Base-by-base conservation (phyloP, 805 yeast species). In the Teunomyces panamensis region DNA sequence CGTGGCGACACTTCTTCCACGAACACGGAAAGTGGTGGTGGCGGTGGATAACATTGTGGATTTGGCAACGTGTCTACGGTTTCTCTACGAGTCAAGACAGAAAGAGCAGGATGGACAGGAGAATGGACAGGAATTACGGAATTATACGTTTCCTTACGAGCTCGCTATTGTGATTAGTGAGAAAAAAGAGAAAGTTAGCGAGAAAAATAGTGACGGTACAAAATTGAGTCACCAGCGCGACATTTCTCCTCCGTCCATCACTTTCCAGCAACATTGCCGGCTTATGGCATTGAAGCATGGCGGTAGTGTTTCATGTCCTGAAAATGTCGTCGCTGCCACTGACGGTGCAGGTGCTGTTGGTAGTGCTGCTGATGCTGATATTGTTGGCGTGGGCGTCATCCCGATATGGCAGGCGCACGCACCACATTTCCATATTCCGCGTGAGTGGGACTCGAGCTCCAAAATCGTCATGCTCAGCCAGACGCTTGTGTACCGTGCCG, bases 381-480 rank as follows among this genome's bases (percentile, higher is more conserved):
- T 5, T 20, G 6, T 20, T 5, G 17, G 17, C 17, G 6, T 20
- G 24, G 24, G 24, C 4, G 6, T 20, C 1, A 6, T 20, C 24
- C 24, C 6, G 24, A 20, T 20, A 20, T 20, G 24, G 24, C 24
- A 20, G 24, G 24, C 24, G 6, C 6, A 20, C 24, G 24, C 24
- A 6, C 24, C 24, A 20, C 8, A 34, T 43, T 34, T 51, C 39
- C 27, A 39, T 39, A 68, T 83, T 2, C 84, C 85, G 0, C 47
- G 49, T 5, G 81, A 78, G 0, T 67, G 75, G 66, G 89, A 84
- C 51, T 63, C 83, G 3, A 68, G 75, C 70, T 69, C 70, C 16
- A 76, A 80, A 53, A 81, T 84, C 26, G 56, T 64, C 30, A 55
- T 74, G 36, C 57, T 63, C 17, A 57, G 68, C 14, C 57, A 60